phyloP scores from a whole-genome alignment of 108 stramenopile species.

The Bacterosira constricta region DNA sequence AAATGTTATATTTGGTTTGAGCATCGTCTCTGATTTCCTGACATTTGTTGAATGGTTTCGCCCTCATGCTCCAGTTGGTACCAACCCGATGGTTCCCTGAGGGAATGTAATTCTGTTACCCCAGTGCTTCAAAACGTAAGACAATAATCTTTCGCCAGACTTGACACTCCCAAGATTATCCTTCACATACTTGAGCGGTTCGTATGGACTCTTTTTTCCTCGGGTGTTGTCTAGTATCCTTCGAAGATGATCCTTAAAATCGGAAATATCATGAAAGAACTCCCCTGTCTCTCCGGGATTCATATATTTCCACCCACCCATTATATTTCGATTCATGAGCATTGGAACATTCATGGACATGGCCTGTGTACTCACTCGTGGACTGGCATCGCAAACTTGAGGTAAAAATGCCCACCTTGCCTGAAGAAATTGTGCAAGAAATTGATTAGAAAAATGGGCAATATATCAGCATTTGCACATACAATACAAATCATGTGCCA shows the following conservation, averaged over 20 bases:
- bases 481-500: too few species aligned
- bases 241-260: slow-evolving; percentile 32
- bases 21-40: too few species aligned
- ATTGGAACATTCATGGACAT: slow-evolving; percentile 47
- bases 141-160: slow-evolving; percentile 27
- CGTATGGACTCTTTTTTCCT: slow-evolving; percentile 31
- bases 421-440: slow-evolving; percentile 2
- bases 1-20: too few species aligned
- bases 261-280: slow-evolving; percentile 46
- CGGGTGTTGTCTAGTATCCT: slow-evolving; percentile 46
- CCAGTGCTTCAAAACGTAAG: slow-evolving; percentile 33
- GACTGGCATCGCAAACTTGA: slow-evolving; percentile 53
- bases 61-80: slow-evolving; percentile 39
- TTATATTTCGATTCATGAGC: slow-evolving; percentile 52
- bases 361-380: slow-evolving; percentile 52
- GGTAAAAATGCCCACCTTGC: slow-evolving; percentile 50
- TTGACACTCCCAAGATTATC: slow-evolving; percentile 29
- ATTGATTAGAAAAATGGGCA: background rate
- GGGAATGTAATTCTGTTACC: slow-evolving; percentile 35
- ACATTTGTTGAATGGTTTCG: background rate
- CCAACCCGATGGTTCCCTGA: slow-evolving; percentile 22
- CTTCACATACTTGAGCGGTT: slow-evolving; percentile 27
- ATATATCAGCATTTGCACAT: too few species aligned
- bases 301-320: slow-evolving; percentile 57
- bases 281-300: slow-evolving; percentile 45